Conservation (phyloP, 179 eudicot species). For the Beta macrorhiza region DNA sequence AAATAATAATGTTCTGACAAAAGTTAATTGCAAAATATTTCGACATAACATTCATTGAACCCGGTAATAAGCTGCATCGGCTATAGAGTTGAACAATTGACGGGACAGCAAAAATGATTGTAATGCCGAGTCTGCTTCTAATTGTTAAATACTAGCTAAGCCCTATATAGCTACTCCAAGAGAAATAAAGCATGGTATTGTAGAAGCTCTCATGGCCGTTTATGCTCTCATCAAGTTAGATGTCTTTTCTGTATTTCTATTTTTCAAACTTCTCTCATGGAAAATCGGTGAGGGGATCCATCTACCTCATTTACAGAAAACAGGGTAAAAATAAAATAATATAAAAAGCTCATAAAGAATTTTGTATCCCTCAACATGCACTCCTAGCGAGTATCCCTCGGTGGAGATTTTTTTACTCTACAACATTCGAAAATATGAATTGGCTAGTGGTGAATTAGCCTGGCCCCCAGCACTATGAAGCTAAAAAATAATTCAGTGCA, state of each 20-base stretch:
- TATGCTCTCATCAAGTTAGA: too few relatives aligned
- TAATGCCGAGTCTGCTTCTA: neutral
- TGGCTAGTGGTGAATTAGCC: neutral
- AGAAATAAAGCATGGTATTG: too few relatives aligned
- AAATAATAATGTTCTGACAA: neutral
- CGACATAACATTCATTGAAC: neutral
- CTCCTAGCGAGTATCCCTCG: neutral
- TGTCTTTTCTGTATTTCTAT: too few relatives aligned
- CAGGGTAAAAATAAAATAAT: too few relatives aligned
- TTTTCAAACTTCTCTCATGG: too few relatives aligned
- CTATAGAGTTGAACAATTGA: neutral
- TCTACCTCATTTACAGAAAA: too few relatives aligned
- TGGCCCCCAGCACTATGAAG: neutral
- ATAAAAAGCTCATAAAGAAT: too few relatives aligned
- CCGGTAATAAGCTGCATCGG: neutral
- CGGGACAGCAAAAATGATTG: neutral
- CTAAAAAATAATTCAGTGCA: too few relatives aligned
- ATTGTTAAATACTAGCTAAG: too few relatives aligned
- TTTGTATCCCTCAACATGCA: neutral
- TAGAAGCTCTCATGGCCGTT: too few relatives aligned
- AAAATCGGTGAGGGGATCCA: too few relatives aligned
- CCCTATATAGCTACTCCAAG: too few relatives aligned
- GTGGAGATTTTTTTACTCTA: neutral
- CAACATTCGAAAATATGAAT: neutral
- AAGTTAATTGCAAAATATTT: neutral